Conservation (phyloP, 2,329 filamentous ascomycete genomes). For the Ophiosphaerella korrae region DNA sequence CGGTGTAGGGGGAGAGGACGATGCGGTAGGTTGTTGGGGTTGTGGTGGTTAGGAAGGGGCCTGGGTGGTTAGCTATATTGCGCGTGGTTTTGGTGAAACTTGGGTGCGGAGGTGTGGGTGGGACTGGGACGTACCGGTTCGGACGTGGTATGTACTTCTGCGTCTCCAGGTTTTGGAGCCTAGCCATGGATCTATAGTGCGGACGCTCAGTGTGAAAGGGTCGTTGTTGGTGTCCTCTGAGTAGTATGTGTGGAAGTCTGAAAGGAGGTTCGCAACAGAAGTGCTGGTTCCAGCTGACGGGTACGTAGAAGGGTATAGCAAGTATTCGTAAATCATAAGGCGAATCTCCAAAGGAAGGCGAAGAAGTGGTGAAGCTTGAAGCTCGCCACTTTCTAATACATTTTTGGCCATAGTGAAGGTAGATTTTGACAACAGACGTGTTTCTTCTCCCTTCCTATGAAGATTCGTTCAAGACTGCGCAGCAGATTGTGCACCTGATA, state of each 20-base stretch:
- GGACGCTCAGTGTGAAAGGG: slow-evolving; percentile 48
- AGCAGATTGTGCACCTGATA: too few relatives aligned
- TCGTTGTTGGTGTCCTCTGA: slow-evolving; percentile 36
- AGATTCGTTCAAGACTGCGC: too few relatives aligned
- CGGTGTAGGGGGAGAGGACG: slow-evolving; percentile 51
- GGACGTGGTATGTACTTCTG: slow-evolving; percentile 47
- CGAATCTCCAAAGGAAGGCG: slow-evolving; percentile 54
- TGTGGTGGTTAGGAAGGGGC: slow-evolving; percentile 51
- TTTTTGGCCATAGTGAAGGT: slow-evolving; percentile 10
- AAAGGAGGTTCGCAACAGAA: slow-evolving; percentile 40
- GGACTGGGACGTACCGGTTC: slow-evolving; percentile 35
- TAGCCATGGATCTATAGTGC: slow-evolving; percentile 51
- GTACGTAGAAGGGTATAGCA: slow-evolving; percentile 48
- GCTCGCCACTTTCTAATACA: background rate
- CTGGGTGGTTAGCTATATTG: slow-evolving; percentile 22
- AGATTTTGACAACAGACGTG: background rate
- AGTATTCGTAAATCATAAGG: slow-evolving; percentile 53
- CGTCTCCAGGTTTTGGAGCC: slow-evolving; percentile 34
- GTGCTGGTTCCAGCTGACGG: slow-evolving; percentile 35
- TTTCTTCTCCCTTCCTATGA: background rate
- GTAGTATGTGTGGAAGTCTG: slow-evolving; percentile 52
- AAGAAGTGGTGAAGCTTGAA: slow-evolving; percentile 44
- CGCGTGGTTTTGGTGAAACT: too few relatives aligned
- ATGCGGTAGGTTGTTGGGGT: slow-evolving; percentile 63
- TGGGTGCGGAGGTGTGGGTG: background rate